Percentiles rank a stretch among this genome's conserved stretches.
These are phyloP conservation scores for Laburnicola sp. DNA, from an alignment of 2,329 filamentous ascomycete genomes.

Conservation along the genomic window DNA sequence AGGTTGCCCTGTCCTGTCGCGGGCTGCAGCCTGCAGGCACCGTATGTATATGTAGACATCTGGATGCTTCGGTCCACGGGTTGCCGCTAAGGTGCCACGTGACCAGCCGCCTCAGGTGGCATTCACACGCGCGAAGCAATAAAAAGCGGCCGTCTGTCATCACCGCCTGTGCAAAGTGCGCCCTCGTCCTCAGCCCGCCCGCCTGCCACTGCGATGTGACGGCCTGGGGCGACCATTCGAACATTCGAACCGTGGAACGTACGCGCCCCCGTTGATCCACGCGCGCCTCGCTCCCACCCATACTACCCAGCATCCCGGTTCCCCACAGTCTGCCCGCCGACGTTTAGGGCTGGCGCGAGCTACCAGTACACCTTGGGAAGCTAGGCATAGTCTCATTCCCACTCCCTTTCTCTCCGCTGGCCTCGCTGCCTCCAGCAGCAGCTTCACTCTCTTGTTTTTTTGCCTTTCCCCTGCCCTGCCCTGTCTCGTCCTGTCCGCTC, in stretches of 20 bases:
- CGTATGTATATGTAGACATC: too few relatives aligned
- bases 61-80: too few relatives aligned
- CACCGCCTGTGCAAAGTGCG: not conserved
- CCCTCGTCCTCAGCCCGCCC: not conserved
- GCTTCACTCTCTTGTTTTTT: slow-evolving; percentile 21
- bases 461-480: slow-evolving; percentile 23
- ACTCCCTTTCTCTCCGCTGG: slow-evolving; percentile 8
- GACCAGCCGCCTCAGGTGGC: too few relatives aligned
- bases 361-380: slow-evolving; percentile 24
- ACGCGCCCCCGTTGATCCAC: too few relatives aligned
- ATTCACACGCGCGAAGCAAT: not conserved
- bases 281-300: slow-evolving; percentile 3
- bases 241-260: too few relatives aligned
- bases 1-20: too few relatives aligned
- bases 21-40: too few relatives aligned
- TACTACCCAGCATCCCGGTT: slow-evolving; percentile 10
- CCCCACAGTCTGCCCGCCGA: slow-evolving; percentile 18
- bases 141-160: not conserved
- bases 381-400: slow-evolving; percentile 24
- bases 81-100: too few relatives aligned
- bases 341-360: slow-evolving; percentile 23
- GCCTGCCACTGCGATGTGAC: not conserved
- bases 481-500: slow-evolving; percentile 25
- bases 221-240: not conserved
- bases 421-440: slow-evolving; percentile 25